Evolutionary conservation across 331 rosid species (phyloP), one percentile per base, ranked within the genome.

Genomic region (Prunus yedoensis): DNA sequence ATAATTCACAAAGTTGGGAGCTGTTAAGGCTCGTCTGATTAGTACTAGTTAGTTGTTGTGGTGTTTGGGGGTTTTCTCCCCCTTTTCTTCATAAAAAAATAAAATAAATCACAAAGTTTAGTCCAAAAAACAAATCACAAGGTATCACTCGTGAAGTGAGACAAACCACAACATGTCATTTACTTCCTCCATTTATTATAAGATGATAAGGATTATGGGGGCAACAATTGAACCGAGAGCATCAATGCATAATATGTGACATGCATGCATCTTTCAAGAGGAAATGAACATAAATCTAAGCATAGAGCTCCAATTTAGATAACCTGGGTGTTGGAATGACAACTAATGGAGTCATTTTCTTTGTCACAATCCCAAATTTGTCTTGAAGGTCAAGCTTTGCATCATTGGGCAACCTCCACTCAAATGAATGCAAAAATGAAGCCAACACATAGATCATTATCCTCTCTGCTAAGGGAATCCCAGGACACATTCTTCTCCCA

Each of bases 401-500:
- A 25, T 66, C 85, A 10, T 20, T 3, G 0, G 86, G 86, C 79
- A 83, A 54, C 52, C 43, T 60, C 89, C 87, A 87, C 20, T 85
- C 82, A n/a, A 83, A 85, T 0, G 45, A 62, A 60, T 85, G 89
- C 78, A 85, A 76, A 13, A 83, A 35, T 1, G 88, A 78, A 23
- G 89, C 91, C 12, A 85, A 0, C 8, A 66, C 35, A 38, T 46
- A 50, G 8, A 23, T 32, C 52, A 47, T 47, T 73, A 59, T 76
- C 47, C 28, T 85, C 68, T 85, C 89, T 0, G 73, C 88, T 2
- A 85, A 14, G 13, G 85, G 83, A 4, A 79, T 3, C 27, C 88
- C 88, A 0, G 80, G 76, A 75, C 88, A 87, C 1, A 74, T n/a
- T 66, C 85, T 79, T 18, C 87, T 84, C 1, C 91, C 85, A 23